phyloP scores from a whole-genome alignment of 2,329 filamentous ascomycete species.

The Ophiostoma montium region DNA sequence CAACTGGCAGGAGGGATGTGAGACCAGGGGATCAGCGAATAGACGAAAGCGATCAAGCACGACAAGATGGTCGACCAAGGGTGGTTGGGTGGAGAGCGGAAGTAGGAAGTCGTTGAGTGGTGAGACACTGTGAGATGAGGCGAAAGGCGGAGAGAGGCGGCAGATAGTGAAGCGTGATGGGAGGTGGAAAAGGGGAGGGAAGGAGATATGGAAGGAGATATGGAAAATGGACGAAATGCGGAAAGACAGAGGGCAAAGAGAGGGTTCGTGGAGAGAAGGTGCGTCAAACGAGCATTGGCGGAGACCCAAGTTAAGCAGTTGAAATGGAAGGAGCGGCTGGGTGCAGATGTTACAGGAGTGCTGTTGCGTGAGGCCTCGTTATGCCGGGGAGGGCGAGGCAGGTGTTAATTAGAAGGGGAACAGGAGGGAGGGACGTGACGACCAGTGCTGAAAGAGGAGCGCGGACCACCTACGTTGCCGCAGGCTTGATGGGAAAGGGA shows the following conservation, averaged over 20 bases:
- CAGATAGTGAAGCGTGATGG: neutral
- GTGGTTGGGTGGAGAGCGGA: conserved; percentile 1
- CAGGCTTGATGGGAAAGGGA: no score
- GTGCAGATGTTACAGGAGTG: neutral
- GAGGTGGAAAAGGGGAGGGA: neutral
- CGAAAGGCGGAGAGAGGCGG: neutral
- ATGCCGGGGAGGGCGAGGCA: neutral
- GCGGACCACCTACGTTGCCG: neutral
- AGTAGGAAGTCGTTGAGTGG: neutral
- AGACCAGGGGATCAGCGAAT: neutral
- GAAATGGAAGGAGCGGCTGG: neutral
- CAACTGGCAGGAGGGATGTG: neutral
- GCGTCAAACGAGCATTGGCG: neutral
- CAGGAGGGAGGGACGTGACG: neutral
- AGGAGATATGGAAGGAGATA: neutral
- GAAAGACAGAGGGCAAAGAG: neutral
- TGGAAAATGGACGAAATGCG: conserved; percentile 21
- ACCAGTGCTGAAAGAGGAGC: neutral
- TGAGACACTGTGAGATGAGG: neutral
- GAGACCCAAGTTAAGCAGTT: neutral
- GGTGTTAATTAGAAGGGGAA: neutral
- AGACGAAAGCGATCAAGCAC: neutral
- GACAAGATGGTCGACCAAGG: neutral
- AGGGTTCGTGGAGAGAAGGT: neutral
- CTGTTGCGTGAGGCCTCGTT: neutral